phyloP scores from a whole-genome alignment of 2,329 filamentous ascomycete genomes.

The Monosporascus sp. region DNA sequence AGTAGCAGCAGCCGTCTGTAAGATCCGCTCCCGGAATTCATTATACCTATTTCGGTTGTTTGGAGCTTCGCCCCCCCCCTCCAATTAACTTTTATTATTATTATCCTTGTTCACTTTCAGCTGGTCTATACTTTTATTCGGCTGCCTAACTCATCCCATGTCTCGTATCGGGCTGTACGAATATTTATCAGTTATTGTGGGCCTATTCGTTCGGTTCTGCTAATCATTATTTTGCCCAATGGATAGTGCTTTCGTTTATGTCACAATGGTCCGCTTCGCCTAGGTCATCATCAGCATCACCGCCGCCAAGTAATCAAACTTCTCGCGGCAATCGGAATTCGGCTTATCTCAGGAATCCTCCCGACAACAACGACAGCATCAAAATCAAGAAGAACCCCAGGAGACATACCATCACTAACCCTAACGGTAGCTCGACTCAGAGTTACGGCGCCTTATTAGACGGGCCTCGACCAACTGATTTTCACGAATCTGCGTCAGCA shows the following conservation, averaged over 20 bases:
- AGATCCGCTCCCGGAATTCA: too few species aligned
- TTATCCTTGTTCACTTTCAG: too few species aligned
- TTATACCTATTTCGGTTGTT: too few species aligned
- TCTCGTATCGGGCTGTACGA: too few species aligned
- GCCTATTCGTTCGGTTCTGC: constrained; percentile 19
- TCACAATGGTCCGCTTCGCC: constrained; percentile 62
- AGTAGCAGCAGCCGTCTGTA: too few species aligned
- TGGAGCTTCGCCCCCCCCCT: too few species aligned
- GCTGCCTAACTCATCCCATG: too few species aligned
- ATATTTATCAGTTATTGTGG: too few species aligned
- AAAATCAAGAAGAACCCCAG: too few species aligned
- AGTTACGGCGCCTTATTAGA: neutral
- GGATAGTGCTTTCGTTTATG: constrained; percentile 80
- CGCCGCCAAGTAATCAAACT: constrained; percentile 28
- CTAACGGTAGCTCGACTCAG: neutral
- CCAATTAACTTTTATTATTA: too few species aligned
- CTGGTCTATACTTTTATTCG: too few species aligned
- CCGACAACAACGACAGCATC: neutral
- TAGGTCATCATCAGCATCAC: constrained; percentile 24
- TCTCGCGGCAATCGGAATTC: constrained; percentile 10
- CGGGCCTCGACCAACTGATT: neutral
- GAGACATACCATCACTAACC: neutral
- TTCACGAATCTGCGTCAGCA: constrained; percentile 15
- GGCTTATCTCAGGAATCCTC: neutral
- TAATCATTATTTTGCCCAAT: constrained; percentile 24